These are phyloP conservation scores for Meyerozyma sp. DNA, from an alignment of 1,139 yeast species.

Conservation along the genomic window DNA sequence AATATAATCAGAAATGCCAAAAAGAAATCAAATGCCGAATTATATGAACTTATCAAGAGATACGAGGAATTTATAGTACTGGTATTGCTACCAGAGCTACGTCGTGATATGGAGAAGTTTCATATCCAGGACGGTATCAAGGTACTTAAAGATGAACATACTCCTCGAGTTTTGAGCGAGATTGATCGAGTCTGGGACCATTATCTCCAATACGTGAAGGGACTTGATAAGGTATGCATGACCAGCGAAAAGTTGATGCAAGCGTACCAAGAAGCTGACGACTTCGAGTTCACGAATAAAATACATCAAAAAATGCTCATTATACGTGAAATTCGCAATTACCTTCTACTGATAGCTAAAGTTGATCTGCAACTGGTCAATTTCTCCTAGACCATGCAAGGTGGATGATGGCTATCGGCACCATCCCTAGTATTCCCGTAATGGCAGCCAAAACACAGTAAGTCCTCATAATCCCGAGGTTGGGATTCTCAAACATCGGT, in stretches of 20 bases:
- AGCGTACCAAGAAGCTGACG: conserved; percentile 4
- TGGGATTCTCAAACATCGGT: conserved; percentile 14
- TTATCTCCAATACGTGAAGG: conserved; percentile 12
- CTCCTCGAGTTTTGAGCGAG: conserved; percentile 3
- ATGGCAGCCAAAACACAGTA: conserved; percentile 14
- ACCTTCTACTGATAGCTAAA: not conserved
- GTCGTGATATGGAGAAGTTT: conserved; percentile 15
- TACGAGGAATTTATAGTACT: conserved; percentile 25
- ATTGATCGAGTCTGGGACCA: conserved; percentile 11
- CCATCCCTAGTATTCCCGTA: conserved; percentile 8
- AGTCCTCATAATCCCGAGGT: conserved; percentile 11
- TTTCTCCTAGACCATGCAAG: not conserved
- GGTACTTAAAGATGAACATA: conserved; percentile 2
- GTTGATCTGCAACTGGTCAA: not conserved
- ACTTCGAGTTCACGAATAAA: not conserved
- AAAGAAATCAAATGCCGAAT: conserved; percentile 16
- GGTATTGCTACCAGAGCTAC: conserved; percentile 25
- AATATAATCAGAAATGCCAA: conserved; percentile 15
- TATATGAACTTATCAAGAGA: conserved; percentile 17
- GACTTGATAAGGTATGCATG: conserved; percentile 8
- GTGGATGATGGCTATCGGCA: conserved; percentile 8
- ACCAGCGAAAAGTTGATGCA: conserved; percentile 8
- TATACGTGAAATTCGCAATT: not conserved
- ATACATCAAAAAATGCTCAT: conserved; percentile 1
- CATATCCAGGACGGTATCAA: conserved; percentile 3